Percentiles rank a stretch among this genome's conserved stretches.
Conservation (phyloP, 2,329 filamentous ascomycete genomes). For the Fusarium heterosporum region DNA sequence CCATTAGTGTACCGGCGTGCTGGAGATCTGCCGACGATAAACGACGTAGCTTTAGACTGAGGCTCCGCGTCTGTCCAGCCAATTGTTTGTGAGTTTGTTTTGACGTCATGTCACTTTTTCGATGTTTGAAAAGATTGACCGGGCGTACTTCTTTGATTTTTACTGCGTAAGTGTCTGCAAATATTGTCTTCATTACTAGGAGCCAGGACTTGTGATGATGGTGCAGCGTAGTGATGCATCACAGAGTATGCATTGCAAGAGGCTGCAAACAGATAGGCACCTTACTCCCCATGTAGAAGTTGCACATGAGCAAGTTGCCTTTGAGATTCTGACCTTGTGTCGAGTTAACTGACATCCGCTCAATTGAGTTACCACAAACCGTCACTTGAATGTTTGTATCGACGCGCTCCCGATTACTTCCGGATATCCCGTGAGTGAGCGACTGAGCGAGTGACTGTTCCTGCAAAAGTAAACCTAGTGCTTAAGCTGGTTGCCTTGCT, state of each 20-base stretch:
- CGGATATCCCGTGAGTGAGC: not conserved
- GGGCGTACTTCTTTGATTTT: constrained; percentile 22
- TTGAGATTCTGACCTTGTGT: too few species aligned
- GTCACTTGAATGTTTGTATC: too few species aligned
- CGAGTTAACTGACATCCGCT: not conserved
- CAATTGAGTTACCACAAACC: too few species aligned
- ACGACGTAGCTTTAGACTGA: not conserved
- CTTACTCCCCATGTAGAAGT: not conserved
- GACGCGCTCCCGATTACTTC: not conserved
- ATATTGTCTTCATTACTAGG: not conserved
- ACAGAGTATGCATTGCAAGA: too few species aligned
- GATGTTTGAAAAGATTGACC: not conserved
- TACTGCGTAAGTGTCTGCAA: not conserved
- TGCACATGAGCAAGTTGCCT: not conserved
- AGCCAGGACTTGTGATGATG: not conserved
- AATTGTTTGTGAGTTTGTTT: constrained; percentile 2
- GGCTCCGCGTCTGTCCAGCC: constrained; percentile 11
- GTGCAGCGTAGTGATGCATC: not conserved
- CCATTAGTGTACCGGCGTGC: not conserved
- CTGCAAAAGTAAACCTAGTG: not conserved
- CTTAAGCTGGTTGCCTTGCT: constrained; percentile 1
- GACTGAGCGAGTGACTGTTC: not conserved
- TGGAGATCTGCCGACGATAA: not conserved
- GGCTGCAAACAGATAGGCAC: too few species aligned
- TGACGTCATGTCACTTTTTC: constrained; percentile 10